A percentile compares a stretch with the other conserved stretches of the same genome.
phyloP scores from a whole-genome alignment of 192 early-diverging fungal species.

The Kappamyces sp. region DNA sequence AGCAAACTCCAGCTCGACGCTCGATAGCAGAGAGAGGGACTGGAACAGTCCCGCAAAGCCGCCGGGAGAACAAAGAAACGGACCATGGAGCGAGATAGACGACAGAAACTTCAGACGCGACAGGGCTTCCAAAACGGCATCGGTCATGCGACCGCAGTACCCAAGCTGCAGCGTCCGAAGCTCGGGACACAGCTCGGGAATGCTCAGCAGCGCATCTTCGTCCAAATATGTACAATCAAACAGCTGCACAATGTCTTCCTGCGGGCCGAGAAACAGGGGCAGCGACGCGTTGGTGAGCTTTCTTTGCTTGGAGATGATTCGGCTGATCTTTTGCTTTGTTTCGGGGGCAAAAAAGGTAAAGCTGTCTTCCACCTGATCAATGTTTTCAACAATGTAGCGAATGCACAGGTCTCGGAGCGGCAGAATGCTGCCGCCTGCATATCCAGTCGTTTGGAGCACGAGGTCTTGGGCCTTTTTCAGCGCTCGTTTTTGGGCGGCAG shows the following conservation, averaged over 20 bases:
- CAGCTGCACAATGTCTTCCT: slow-evolving; percentile 41
- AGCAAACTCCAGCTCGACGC: neutral
- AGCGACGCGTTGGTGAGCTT: slow-evolving; percentile 50
- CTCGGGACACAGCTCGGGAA: slow-evolving; percentile 3
- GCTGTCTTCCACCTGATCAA: slow-evolving; percentile 10
- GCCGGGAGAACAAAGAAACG: neutral
- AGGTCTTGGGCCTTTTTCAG: neutral
- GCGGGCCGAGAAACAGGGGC: slow-evolving; percentile 54
- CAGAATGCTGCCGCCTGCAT: neutral
- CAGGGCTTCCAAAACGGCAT: neutral
- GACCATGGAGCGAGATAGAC: neutral
- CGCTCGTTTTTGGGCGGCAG: neutral
- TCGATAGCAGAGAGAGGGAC: neutral
- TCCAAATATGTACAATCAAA: slow-evolving; percentile 58
- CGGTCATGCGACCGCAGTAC: slow-evolving; percentile 11
- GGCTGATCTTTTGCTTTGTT: slow-evolving; percentile 60
- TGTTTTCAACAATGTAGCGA: neutral
- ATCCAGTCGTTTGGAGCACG: neutral
- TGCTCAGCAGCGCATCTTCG: neutral
- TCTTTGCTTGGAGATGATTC: slow-evolving; percentile 64
- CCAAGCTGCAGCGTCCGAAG: neutral
- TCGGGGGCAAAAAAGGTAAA: slow-evolving; percentile 58
- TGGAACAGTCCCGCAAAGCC: neutral
- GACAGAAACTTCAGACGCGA: neutral
- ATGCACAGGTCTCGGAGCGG: slow-evolving; percentile 11